A percentile compares a stretch with the other conserved stretches of the same genome.
phyloP scores from a whole-genome alignment of 2,329 filamentous ascomycete genomes.

The Aspergillus chevalieri region DNA sequence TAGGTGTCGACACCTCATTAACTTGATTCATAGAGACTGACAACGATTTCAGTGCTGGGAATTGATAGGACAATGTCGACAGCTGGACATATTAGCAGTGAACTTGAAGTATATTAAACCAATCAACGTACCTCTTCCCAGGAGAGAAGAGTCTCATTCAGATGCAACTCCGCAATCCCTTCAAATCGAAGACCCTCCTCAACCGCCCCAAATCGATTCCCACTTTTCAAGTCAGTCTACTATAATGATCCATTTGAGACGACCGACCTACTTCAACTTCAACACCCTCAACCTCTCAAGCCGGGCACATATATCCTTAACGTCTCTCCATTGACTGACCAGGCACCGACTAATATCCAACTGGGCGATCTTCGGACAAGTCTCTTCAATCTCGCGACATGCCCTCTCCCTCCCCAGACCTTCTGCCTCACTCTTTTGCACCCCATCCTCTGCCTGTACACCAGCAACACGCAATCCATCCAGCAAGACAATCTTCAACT shows the following conservation, averaged over 20 bases:
- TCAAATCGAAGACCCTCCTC: constrained; percentile 39
- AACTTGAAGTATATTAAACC: constrained; percentile 1
- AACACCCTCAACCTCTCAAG: constrained; percentile 61
- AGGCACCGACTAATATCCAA: constrained; percentile 82
- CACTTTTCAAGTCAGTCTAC: constrained; percentile 44
- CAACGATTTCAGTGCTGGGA: constrained; percentile 29
- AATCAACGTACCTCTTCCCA: constrained; percentile 57
- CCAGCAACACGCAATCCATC: constrained; percentile 63
- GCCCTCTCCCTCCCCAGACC: constrained; percentile 19
- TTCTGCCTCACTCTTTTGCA: neutral
- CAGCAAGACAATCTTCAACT: constrained; percentile 74
- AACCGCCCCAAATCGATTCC: constrained; percentile 58
- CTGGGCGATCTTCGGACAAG: constrained; percentile 59
- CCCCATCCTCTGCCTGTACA: constrained; percentile 19
- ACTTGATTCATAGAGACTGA: constrained; percentile 33
- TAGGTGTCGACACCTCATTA: constrained; percentile 21
- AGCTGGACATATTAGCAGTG: constrained; percentile 24
- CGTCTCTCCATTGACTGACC: constrained; percentile 60
- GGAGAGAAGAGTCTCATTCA: constrained; percentile 61
- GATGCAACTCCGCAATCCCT: constrained; percentile 54
- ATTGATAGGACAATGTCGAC: constrained; percentile 25
- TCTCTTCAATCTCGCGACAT: constrained; percentile 47
- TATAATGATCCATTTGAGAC: neutral
- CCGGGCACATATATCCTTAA: constrained; percentile 65
- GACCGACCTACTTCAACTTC: constrained; percentile 59